Percentiles rank a stretch among this genome's conserved stretches.
Evolutionary conservation across 805 yeast genomes (phyloP).

Genomic region (Tetrapisispora nanseiensis): DNA sequence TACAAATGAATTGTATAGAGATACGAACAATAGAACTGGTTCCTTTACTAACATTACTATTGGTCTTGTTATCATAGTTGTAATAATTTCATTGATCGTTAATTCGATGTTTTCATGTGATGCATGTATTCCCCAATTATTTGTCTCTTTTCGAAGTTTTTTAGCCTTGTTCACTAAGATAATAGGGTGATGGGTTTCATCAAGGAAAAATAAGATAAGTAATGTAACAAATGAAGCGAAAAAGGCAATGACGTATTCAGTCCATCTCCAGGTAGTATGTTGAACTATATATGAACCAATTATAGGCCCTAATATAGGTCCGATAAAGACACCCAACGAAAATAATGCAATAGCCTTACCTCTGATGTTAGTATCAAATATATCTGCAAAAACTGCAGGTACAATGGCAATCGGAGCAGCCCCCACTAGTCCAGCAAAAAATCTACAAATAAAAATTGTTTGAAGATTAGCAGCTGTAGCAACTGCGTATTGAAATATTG

Average conservation of each 20-base stretch:
- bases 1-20: conserved; percentile 67
- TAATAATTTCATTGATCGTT: conserved; percentile 47
- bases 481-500: conserved; percentile 58
- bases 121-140: conserved; percentile 78
- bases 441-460: conserved; percentile 66
- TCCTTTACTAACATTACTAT: conserved; percentile 55
- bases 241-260: conserved; percentile 60
- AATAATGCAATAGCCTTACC: conserved; percentile 74
- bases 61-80: conserved; percentile 60
- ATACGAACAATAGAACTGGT: conserved; percentile 59
- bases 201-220: conserved; percentile 33
- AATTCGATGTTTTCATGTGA: conserved; percentile 60
- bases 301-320: conserved; percentile 81
- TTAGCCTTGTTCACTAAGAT: conserved; percentile 55
- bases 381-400: conserved; percentile 81
- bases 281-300: conserved; percentile 61
- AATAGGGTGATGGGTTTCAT: conserved; percentile 67
- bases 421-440: conserved; percentile 72
- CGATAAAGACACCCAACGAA: conserved; percentile 61
- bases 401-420: conserved; percentile 80
- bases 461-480: conserved; percentile 73
- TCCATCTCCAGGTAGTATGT: conserved; percentile 78
- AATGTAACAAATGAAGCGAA: conserved; percentile 35
- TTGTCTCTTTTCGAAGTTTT: conserved; percentile 52
- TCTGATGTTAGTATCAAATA: conserved; percentile 54